Conservation (phyloP, 2,329 filamentous ascomycete species). For the Ceratocystis colombiana region DNA sequence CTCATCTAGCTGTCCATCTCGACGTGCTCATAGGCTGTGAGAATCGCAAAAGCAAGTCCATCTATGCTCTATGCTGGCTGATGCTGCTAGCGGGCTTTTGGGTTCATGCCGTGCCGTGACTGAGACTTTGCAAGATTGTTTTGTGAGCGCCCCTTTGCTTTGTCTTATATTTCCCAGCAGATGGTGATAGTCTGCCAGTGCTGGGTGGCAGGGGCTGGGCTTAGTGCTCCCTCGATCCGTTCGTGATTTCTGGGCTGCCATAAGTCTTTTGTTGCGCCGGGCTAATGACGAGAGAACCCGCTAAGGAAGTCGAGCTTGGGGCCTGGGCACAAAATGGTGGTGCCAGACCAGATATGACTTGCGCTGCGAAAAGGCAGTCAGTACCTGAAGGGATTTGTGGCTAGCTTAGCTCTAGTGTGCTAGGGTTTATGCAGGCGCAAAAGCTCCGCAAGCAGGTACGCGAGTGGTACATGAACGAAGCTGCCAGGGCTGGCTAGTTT, state of each 20-base stretch:
- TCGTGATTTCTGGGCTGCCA: too few species aligned
- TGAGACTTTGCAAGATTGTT: not conserved
- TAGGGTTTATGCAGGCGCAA: not conserved
- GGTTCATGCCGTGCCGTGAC: not conserved
- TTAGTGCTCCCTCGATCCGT: too few species aligned
- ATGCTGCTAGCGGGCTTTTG: not conserved
- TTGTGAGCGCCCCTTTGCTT: not conserved
- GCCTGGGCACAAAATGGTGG: too few species aligned
- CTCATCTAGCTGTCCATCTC: not conserved
- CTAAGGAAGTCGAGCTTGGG: too few species aligned
- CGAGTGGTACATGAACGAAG: conserved; percentile 1
- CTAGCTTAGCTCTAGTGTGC: not conserved
- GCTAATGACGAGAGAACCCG: too few species aligned
- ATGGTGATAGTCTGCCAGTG: too few species aligned
- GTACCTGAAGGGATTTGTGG: not conserved
- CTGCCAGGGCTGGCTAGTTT: not conserved
- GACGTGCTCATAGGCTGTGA: not conserved
- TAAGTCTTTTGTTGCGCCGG: too few species aligned
- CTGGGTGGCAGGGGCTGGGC: too few species aligned
- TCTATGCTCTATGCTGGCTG: not conserved
- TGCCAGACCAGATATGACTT: too few species aligned
- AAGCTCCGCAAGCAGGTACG: not conserved
- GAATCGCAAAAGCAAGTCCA: not conserved
- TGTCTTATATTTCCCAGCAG: too few species aligned
- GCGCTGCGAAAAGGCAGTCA: not conserved